These are phyloP conservation scores for Nephelium lappaceum DNA, from an alignment of 345 rosid genomes.

Conservation along the genomic window DNA sequence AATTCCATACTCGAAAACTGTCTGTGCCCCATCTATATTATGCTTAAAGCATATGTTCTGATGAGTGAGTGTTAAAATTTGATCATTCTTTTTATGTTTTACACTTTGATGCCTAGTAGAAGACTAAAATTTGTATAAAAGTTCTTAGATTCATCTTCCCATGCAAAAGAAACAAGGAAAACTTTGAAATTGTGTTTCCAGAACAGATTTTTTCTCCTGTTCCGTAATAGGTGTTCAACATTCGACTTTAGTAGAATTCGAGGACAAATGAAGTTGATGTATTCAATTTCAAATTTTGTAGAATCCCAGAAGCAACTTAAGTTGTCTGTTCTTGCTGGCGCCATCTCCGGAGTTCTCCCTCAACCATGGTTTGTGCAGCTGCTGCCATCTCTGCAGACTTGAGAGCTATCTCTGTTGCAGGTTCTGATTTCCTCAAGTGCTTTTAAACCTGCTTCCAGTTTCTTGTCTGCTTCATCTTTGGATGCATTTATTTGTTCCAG, in stretches of 20 bases:
- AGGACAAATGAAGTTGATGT: neutral
- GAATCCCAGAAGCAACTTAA: conserved; percentile 5
- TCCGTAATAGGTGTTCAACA: neutral
- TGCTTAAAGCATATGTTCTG: neutral
- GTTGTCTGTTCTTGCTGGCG: conserved; percentile 40
- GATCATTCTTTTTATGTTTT: neutral
- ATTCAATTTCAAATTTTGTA: neutral
- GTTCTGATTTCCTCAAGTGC: conserved; percentile 67
- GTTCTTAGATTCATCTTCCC: neutral
- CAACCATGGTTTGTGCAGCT: conserved; percentile 62
- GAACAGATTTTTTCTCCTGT: neutral
- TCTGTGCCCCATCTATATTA: neutral
- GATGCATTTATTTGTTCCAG: conserved; percentile 50
- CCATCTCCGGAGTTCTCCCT: conserved; percentile 68
- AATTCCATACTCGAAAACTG: neutral
- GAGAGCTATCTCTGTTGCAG: conserved; percentile 72
- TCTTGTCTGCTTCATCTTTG: conserved; percentile 44
- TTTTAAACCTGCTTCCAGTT: conserved; percentile 49
- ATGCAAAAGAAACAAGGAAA: neutral
- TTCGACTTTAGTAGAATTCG: neutral
- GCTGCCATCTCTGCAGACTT: conserved; percentile 70
- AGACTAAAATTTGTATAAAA: neutral
- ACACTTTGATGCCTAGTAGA: neutral
- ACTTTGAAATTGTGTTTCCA: neutral
- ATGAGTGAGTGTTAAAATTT: neutral